Evolutionary conservation across 352 stramenopile species (phyloP).

Genomic region (Thalassiosira livingstoniorum): DNA sequence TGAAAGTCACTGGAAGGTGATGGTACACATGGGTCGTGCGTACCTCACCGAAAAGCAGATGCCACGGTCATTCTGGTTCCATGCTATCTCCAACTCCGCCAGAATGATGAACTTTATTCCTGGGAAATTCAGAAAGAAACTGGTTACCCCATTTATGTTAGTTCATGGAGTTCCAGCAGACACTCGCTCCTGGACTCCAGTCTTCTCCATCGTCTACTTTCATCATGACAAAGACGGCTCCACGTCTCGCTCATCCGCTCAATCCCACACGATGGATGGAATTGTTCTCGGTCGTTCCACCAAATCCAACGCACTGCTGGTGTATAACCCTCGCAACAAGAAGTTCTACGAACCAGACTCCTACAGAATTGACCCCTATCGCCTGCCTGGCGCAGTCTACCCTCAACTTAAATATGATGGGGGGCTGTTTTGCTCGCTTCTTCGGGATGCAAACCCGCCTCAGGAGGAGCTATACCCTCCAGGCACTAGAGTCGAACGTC

Average conservation of each 20-base stretch:
- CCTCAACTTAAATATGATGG: conserved; percentile 14
- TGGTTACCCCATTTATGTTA: conserved; percentile 13
- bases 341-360: conserved; percentile 14
- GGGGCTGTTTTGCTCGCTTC: conserved; percentile 12
- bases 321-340: conserved; percentile 33
- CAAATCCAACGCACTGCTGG: conserved; percentile 5
- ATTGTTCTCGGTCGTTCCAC: conserved; percentile 19
- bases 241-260: not conserved
- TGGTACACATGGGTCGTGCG: conserved; percentile 21
- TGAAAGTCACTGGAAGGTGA: conserved; percentile 28
- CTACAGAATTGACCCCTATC: conserved; percentile 15
- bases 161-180: conserved; percentile 15
- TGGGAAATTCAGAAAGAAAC: not conserved
- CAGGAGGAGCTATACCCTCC: conserved; percentile 16
- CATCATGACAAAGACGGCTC: not conserved
- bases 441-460: conserved; percentile 6
- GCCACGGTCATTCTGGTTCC: too few species aligned
- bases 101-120: conserved; percentile 22
- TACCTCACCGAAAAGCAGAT: too few species aligned
- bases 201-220: conserved; percentile 21
- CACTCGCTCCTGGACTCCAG: not conserved
- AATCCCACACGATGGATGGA: conserved; percentile 19
- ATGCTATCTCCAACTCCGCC: conserved; percentile 13
- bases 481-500: conserved; percentile 4
- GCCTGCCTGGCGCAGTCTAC: conserved; percentile 3